Percentiles rank a stretch among this genome's conserved stretches.
Conservation (phyloP, 176 grass and related monocot genomes). For the Sorghum bicolor region Sorghum_bicolor_NCBIv3 NC_012878.2:52691001-52691500, state of each 20-base stretch:
- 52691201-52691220: not conserved
- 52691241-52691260: conserved; percentile 36
- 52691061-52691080: too few relatives aligned
- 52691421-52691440: not conserved
- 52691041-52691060: too few relatives aligned
- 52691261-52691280: not conserved
- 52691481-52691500: too few relatives aligned
- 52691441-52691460: too few relatives aligned
- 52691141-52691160: conserved; percentile 9
- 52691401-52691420: not conserved
- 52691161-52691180: conserved; percentile 6
- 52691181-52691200: not conserved
- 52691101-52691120: not conserved
- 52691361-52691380: not conserved
- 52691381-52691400: too few relatives aligned
- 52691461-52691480: too few relatives aligned
- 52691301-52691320: not conserved
- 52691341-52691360: not conserved
- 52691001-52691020: too few relatives aligned
- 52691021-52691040: too few relatives aligned
- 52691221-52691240: conserved; percentile 16
- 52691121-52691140: too few relatives aligned
- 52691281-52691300: not conserved
- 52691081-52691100: too few relatives aligned
- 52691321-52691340: not conserved